Base-by-base conservation (phyloP, 2,329 filamentous ascomycete species). In the Colletotrichum tropicicola region DNA sequence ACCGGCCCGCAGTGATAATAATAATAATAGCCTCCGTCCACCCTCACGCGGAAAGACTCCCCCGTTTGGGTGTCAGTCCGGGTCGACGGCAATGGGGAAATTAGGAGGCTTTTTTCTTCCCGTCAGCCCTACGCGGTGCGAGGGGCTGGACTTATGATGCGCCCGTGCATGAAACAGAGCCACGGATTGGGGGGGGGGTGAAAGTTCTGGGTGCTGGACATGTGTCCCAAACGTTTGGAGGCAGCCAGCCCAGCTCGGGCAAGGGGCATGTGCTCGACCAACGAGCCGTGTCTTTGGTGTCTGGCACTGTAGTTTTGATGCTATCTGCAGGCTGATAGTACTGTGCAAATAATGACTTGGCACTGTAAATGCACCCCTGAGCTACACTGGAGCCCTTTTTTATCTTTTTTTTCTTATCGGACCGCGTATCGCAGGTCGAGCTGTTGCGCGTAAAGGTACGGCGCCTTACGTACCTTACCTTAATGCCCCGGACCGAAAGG, bases 391-490 rank as follows among this genome's bases (percentile, higher is more conserved):
- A n/a, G n/a, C n/a, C n/a, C n/a, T n/a, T n/a, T n/a, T n/a, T n/a
- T n/a, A n/a, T n/a, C n/a, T n/a, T 15, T 51, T 49, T 52, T 60
- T 49, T 45, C 21, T 56, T 56, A 35, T 62, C 58, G 57, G 49
- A 56, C 52, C 44, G 62, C 62, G 57, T 51, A 62, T 61, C 57
- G 44, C 44, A 52, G 27, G 30, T 48, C n/a, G 13, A 39, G 25
- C 27, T 53, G 21, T 37, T 15, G 49, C 49, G 49, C 49, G 49
- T 53, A n/a, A n/a, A n/a, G n/a, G n/a, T n/a, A n/a, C n/a, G n/a
- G n/a, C n/a, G n/a, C 32, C 12, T 35, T 15, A 35, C 32, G 32
- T 17, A n/a, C 37, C 37, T 17, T 7, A 8, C 6, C 37, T n/a
- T 7, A 13, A 13, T 41, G 17, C 37, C 37, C 32, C 23, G 35